Base-by-base conservation (phyloP, 1,284 basidiomycete genomes). In the Leccinum pseudoinsigne region DNA sequence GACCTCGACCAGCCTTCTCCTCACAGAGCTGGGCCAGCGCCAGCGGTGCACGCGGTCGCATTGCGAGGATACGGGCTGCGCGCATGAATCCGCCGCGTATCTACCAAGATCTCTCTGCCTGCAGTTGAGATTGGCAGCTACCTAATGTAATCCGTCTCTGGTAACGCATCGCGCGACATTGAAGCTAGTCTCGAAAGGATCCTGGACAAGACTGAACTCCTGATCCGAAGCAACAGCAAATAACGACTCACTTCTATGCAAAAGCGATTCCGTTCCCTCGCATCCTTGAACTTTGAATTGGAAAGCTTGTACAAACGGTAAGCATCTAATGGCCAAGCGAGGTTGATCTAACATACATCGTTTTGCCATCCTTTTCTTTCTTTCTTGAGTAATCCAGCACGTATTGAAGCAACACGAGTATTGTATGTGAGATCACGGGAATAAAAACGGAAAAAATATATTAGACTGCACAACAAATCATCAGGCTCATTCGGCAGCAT, bases 81-180 rank as follows among this genome's bases (percentile, higher is more conserved):
- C 97, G 90, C 94, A 98, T 98, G 76, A 98, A 97, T 80, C 98
- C 97, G 58, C 97, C 97, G 9, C 97, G 94, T 71, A 99, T 97
- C 94, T 96, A 68, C n/a, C 60, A 45, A 4, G 28, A 51, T 18
- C 12, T 12, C 50, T 18, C 31, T 10, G 18, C 28, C 9, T 7
- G 4, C 55, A 26, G 18, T 31, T 14, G 23, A 36, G 31, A 53
- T 5, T 2, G 4, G 50, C 10, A 57, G 60, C 40, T 65, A 95
- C 94, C 53, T 94, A 94, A 75, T 98, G 98, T 58, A 98, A 82
- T 1, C 97, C 97, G 73, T 99, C 97, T 74, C 90, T 93, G 26
- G 97, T 98, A 23, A 98, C 97, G 68, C 97, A 98, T 66, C 97
- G 85, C 3, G 95, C 91, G 54, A 99, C 97, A 70, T 99, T 99